Evolutionary conservation across 371 early-diverging fungal genomes (phyloP).

Genomic region (Neoconidiobolus thromboides): DNA sequence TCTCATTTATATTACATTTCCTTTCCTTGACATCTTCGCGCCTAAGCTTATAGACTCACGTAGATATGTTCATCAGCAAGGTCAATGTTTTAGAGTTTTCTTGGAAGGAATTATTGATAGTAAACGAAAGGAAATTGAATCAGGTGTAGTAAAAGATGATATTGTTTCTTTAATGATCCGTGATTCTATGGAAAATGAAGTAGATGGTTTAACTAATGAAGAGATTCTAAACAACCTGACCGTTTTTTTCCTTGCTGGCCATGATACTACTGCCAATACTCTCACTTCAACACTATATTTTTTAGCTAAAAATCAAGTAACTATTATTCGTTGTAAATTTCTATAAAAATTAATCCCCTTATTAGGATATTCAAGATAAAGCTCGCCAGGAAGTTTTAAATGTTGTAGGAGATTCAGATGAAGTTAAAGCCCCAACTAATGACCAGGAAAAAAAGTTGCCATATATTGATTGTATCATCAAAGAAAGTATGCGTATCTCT

Average conservation of each 20-base stretch:
- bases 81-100: not conserved
- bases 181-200: not conserved
- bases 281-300: slow-evolving; percentile 17
- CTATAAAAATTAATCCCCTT: not conserved
- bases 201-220: slow-evolving; percentile 6
- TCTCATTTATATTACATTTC: not conserved
- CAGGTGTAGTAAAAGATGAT: not conserved
- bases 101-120: slow-evolving; percentile 1
- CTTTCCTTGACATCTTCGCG: not conserved
- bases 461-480: not conserved
- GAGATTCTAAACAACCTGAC: slow-evolving; percentile 12
- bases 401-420: not conserved
- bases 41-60: not conserved
- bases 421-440: not conserved
- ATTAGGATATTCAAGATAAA: not conserved
- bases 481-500: not conserved
- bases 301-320: slow-evolving; percentile 12
- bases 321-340: not conserved
- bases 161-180: not conserved
- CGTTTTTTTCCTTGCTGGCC: slow-evolving; percentile 23
- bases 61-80: not conserved
- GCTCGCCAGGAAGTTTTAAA: not conserved
- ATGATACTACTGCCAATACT: slow-evolving; percentile 22
- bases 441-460: not conserved
- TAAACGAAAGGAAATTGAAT: not conserved